These are phyloP conservation scores for Andalucia godoyi DNA, from an alignment of 78 protist genomes.

Conservation along the genomic window DNA sequence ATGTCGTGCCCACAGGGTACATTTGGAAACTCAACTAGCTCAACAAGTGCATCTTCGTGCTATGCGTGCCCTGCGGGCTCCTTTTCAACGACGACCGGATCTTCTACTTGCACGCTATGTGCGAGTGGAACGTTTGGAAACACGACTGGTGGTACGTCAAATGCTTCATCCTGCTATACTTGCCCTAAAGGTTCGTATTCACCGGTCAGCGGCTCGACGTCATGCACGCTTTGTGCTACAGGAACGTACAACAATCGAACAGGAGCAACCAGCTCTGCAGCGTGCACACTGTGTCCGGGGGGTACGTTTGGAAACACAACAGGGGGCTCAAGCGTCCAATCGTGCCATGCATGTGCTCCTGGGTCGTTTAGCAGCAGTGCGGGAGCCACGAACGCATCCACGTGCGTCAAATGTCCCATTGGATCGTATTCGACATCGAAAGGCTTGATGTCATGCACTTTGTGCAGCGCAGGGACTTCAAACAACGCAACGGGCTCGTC, in stretches of 20 bases:
- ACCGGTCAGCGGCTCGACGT: neutral
- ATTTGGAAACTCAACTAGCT: no score
- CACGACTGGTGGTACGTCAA: neutral
- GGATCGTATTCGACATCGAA: neutral
- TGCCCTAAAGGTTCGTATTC: neutral
- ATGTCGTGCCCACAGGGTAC: no score
- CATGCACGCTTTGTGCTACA: neutral
- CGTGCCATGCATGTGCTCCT: neutral
- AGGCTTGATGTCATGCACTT: neutral
- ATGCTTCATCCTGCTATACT: neutral
- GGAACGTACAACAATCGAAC: neutral
- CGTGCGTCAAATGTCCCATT: neutral
- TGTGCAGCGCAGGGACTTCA: neutral
- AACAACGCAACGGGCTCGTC: neutral
- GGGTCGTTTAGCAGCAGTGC: neutral
- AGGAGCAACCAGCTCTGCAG: neutral
- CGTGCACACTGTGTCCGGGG: neutral
- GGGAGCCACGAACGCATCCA: neutral
- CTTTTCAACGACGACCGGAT: neutral
- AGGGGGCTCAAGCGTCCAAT: neutral
- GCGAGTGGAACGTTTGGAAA: no score
- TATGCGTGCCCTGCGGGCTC: neutral
- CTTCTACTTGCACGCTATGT: neutral
- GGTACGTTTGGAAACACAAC: neutral
- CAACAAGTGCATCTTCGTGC: neutral